Conservation (phyloP, 2,329 filamentous ascomycete species). For the Verticillium zaregamsianum region DNA sequence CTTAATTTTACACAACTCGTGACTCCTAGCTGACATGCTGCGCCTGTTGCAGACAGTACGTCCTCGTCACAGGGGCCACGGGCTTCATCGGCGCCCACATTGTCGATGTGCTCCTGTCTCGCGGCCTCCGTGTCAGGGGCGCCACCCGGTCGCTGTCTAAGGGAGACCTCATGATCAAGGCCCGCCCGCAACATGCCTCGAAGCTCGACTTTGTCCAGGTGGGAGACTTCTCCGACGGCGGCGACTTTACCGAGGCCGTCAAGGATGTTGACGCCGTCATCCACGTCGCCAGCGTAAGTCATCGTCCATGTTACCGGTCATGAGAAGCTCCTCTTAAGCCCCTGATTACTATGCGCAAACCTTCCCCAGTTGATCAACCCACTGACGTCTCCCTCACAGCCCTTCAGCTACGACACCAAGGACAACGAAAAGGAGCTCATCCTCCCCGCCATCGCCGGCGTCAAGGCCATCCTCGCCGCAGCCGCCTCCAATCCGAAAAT, state of each 20-base stretch:
- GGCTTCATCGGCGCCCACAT: constrained; percentile 25
- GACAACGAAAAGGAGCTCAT: constrained; percentile 42
- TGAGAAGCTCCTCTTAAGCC: background rate
- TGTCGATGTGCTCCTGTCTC: constrained; percentile 22
- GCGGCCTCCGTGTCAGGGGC: constrained; percentile 25
- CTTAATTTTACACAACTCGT: background rate
- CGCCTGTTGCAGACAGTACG: background rate
- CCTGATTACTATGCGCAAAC: background rate
- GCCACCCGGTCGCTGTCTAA: constrained; percentile 23
- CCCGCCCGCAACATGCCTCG: constrained; percentile 26
- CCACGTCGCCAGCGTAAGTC: constrained; percentile 38
- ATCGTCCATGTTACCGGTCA: background rate
- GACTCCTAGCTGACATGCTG: background rate
- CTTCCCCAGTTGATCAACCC: background rate
- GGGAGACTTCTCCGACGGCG: constrained; percentile 32
- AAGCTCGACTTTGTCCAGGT: constrained; percentile 38
- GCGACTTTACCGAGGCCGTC: constrained; percentile 31
- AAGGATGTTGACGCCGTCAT: constrained; percentile 37
- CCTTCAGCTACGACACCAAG: constrained; percentile 36
- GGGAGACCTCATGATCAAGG: constrained; percentile 28
- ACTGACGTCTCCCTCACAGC: constrained; percentile 19
- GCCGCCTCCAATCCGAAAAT: constrained; percentile 17
- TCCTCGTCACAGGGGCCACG: constrained; percentile 9
- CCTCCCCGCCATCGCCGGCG: constrained; percentile 40
- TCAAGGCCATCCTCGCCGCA: constrained; percentile 34